A percentile compares a stretch with the other conserved stretches of the same genome.
These are phyloP conservation scores for Aegle marmelos DNA, from an alignment of 345 rosid species.

Conservation along the genomic window DNA sequence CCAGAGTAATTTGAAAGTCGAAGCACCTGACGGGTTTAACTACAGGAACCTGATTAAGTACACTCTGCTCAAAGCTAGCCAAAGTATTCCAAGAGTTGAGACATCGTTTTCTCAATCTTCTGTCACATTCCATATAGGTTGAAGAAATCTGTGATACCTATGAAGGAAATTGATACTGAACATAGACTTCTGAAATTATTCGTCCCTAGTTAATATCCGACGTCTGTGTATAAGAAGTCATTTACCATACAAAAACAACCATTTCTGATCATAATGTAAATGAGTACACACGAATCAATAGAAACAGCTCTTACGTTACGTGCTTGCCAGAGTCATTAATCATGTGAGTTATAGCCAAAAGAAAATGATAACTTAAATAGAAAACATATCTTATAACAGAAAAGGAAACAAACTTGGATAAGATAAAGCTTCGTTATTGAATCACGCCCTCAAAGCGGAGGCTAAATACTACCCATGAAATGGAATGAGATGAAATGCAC, in stretches of 20 bases:
- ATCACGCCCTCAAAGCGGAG: not conserved
- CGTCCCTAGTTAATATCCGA: too few species aligned
- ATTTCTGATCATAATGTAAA: not conserved
- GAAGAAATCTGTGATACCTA: not conserved
- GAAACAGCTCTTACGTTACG: not conserved
- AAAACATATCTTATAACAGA: not conserved
- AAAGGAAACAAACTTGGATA: not conserved
- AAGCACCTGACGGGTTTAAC: not conserved
- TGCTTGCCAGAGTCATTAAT: not conserved
- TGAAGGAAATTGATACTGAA: not conserved
- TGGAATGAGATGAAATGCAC: too few species aligned
- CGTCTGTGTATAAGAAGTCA: too few species aligned
- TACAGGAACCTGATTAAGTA: not conserved
- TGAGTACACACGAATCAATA: not conserved
- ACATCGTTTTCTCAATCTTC: not conserved
- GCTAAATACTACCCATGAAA: not conserved
- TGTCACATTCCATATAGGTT: not conserved
- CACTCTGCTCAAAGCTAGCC: not conserved
- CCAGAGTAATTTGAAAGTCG: not conserved
- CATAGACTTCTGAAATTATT: not conserved
- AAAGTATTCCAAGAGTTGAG: not conserved
- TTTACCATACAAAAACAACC: not conserved
- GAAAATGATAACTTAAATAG: not conserved
- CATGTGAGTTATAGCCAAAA: not conserved
- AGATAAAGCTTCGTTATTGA: not conserved